Evolutionary conservation across 805 yeast species (phyloP).

Genomic region (Brettanomyces sp.): DNA sequence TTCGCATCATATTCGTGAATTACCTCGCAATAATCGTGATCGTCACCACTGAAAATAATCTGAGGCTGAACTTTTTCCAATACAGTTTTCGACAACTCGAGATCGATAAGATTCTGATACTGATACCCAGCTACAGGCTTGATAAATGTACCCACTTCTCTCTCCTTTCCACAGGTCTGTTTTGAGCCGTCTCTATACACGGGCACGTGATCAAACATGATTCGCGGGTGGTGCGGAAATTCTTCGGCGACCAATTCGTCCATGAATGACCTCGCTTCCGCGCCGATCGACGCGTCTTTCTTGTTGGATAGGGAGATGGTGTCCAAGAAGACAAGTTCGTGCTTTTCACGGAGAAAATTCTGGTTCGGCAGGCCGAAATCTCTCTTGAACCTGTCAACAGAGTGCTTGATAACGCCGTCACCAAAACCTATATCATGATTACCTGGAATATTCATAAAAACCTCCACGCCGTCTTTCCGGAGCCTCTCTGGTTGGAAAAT

Average conservation of each 20-base stretch:
- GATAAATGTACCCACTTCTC: constrained; percentile 61
- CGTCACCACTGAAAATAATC: constrained; percentile 84
- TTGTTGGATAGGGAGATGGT: constrained; percentile 68
- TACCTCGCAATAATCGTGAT: constrained; percentile 88
- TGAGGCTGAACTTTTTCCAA: constrained; percentile 53
- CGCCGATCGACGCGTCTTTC: constrained; percentile 32
- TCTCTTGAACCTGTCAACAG: constrained; percentile 52
- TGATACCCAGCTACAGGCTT: constrained; percentile 72
- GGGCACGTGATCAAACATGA: constrained; percentile 82
- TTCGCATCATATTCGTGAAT: constrained; percentile 33
- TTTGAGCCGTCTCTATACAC: constrained; percentile 51
- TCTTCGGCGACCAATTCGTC: constrained; percentile 22
- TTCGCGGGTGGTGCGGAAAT: constrained; percentile 40
- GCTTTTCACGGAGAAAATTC: constrained; percentile 52
- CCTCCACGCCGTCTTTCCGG: constrained; percentile 31
- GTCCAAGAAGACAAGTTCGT: constrained; percentile 67
- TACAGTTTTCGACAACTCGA: constrained; percentile 46
- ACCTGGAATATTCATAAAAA: constrained; percentile 55
- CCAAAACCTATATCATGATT: constrained; percentile 97
- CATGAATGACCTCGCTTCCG: constrained; percentile 45
- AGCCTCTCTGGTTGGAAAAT: constrained; percentile 36
- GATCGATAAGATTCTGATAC: constrained; percentile 77
- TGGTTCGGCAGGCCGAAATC: constrained; percentile 66
- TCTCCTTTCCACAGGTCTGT: constrained; percentile 61
- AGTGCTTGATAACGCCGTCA: constrained; percentile 46